Conservation (phyloP, 2,329 filamentous ascomycete genomes). For the Torrubiella hemipterigena region DNA sequence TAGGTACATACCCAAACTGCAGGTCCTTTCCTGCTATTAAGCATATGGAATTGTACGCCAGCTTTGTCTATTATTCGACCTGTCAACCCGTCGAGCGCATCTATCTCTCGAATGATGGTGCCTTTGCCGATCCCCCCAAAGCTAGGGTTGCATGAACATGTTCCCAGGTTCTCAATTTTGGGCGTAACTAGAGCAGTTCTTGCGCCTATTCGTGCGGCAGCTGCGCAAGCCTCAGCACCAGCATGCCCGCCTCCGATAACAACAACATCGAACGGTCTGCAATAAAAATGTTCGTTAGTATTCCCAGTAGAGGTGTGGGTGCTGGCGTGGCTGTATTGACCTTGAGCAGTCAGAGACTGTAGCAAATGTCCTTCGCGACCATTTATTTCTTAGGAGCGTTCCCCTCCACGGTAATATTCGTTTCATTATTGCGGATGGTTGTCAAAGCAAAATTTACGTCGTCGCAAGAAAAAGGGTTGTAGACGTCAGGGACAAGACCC, state of each 20-base stretch:
- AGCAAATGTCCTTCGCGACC: constrained; percentile 17
- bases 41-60: constrained; percentile 81
- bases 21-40: constrained; percentile 84
- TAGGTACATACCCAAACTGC: constrained; percentile 63
- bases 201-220: constrained; percentile 78
- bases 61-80: constrained; percentile 87
- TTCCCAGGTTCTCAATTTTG: constrained; percentile 75
- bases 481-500: too few species aligned
- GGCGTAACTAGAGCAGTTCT: constrained; percentile 85
- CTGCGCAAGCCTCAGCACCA: constrained; percentile 84
- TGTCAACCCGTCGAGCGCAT: constrained; percentile 83
- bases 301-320: constrained; percentile 2
- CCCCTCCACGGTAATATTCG: too few species aligned
- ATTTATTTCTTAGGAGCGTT: too few species aligned
- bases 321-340: constrained; percentile 9
- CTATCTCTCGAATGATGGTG: constrained; percentile 88
- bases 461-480: too few species aligned
- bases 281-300: constrained; percentile 8
- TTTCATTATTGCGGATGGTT: too few species aligned
- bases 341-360: constrained; percentile 17
- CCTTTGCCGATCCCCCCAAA: constrained; percentile 99
- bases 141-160: constrained; percentile 93
- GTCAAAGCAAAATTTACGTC: too few species aligned
- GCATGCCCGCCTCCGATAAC: constrained; percentile 95
- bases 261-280: constrained; percentile 74